These are phyloP conservation scores for Erythrobasidium hasegawianum DNA, from an alignment of 1,284 basidiomycete genomes.

Conservation along the genomic window DNA sequence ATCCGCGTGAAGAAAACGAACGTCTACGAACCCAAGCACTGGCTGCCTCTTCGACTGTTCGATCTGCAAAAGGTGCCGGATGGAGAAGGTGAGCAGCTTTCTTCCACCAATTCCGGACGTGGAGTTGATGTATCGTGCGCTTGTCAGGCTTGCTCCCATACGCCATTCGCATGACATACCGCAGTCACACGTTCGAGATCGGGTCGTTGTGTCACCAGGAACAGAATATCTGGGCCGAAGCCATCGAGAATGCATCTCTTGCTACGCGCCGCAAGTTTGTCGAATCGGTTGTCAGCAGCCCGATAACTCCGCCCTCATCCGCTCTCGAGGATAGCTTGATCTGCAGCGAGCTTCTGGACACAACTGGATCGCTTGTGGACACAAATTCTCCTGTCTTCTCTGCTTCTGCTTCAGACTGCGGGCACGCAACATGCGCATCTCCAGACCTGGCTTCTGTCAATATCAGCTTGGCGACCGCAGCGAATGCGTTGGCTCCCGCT, in stretches of 20 bases:
- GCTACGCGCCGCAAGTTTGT: slow-evolving; percentile 10
- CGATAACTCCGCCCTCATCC: not conserved
- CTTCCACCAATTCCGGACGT: too few relatives aligned
- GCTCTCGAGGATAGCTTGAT: slow-evolving; percentile 14
- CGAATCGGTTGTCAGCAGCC: slow-evolving; percentile 8
- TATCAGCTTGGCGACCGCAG: not conserved
- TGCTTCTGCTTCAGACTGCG: slow-evolving; percentile 10
- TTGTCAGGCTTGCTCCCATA: slow-evolving; percentile 66
- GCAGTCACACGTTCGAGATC: slow-evolving; percentile 70
- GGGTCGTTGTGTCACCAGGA: slow-evolving; percentile 72
- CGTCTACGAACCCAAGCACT: slow-evolving; percentile 77
- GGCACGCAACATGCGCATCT: slow-evolving; percentile 3
- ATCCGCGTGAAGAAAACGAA: slow-evolving; percentile 74
- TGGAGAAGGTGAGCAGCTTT: slow-evolving; percentile 43
- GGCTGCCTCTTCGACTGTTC: slow-evolving; percentile 62
- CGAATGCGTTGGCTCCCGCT: slow-evolving; percentile 5
- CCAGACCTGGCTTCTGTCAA: slow-evolving; percentile 10
- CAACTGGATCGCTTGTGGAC: not conserved
- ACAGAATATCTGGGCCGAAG: slow-evolving; percentile 67
- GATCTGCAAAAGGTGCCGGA: slow-evolving; percentile 42
- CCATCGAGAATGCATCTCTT: slow-evolving; percentile 8
- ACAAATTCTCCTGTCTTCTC: slow-evolving; percentile 17
- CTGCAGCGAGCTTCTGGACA: slow-evolving; percentile 19
- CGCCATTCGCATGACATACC: slow-evolving; percentile 68
- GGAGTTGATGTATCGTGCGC: too few relatives aligned